Evolutionary conservation across 2,329 filamentous ascomycete genomes (phyloP).

Genomic region (Cladophialophora yegresii): DNA sequence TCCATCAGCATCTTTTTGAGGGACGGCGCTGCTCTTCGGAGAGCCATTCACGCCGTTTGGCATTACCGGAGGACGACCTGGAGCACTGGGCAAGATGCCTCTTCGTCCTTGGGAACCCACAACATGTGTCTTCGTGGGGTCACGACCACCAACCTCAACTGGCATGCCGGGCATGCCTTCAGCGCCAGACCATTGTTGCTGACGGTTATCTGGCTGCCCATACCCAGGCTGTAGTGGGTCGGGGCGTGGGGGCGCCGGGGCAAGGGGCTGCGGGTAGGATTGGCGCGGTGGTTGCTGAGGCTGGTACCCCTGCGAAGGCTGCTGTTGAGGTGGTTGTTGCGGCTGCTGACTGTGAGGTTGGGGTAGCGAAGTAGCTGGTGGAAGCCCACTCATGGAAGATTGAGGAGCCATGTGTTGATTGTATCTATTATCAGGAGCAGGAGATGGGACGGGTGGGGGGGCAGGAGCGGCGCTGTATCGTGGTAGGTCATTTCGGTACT

Average conservation of each 20-base stretch:
- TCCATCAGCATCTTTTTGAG: constrained; percentile 92
- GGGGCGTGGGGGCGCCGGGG: constrained; percentile 69
- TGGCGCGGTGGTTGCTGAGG: constrained; percentile 62
- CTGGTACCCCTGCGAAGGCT: constrained; percentile 42
- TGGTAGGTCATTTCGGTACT: constrained; percentile 35
- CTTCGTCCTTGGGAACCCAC: constrained; percentile 92
- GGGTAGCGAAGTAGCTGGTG: constrained; percentile 47
- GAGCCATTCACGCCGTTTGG: constrained; percentile 62
- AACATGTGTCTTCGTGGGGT: constrained; percentile 69
- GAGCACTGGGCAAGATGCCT: constrained; percentile 87
- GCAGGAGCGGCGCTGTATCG: constrained; percentile 47
- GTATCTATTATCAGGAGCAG: constrained; percentile 35
- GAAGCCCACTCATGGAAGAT: constrained; percentile 46
- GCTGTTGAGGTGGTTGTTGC: constrained; percentile 45
- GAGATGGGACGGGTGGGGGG: constrained; percentile 40
- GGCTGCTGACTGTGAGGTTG: constrained; percentile 47
- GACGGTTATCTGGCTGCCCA: constrained; percentile 58
- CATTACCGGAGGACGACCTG: constrained; percentile 77
- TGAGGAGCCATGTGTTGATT: constrained; percentile 44
- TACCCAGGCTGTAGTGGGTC: constrained; percentile 65
- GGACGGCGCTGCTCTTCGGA: constrained; percentile 78
- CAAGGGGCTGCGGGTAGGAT: constrained; percentile 75
- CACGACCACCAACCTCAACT: constrained; percentile 46
- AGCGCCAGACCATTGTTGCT: constrained; percentile 42
- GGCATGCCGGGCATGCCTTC: constrained; percentile 46